Evolutionary conservation across 148 eudicot genomes (phyloP), one percentile per base, ranked within the genome.

Genomic region (Oxyria digyna): DNA sequence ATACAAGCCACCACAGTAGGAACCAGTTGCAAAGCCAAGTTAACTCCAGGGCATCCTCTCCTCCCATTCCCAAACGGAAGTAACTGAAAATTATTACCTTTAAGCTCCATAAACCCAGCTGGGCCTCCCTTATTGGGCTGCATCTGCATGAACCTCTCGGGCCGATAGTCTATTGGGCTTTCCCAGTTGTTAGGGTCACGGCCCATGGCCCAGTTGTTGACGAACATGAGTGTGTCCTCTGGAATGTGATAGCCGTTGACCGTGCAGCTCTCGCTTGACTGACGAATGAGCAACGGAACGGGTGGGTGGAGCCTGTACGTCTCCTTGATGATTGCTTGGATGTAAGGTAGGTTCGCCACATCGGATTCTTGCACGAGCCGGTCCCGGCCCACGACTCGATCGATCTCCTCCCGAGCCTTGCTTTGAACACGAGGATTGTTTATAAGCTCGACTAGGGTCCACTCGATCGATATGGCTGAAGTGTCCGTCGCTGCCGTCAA

Each of bases 361-460:
- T 64, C 68, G 0, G 42, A n/a, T n/a, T 64, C 68, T 4, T n/a
- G 26, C 68, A 64, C 68, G 7, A 64, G 42, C 11, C 68, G 68
- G 1, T 64, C 68, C 42, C 43, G 17, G 1, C 68, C 68, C 8
- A 38, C 43, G 3, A 64, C 43, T 7, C 23, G 41, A 9, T 64
- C 68, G 43, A 64, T 17, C 43, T 64, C 68, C 43, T n/a, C 68
- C 26, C 35, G 68, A 17, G 68, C 68, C 18, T 64, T 64, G 41
- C 32, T 33, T 7, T 17, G 43, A 9, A 33, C 26, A 21, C 42
- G 17, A 33, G 41, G 68, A 33, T 64, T 64, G 42, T 38, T 64
- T 64, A 64, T 64, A 24, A 64, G 68, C 68, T 64, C 68, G 2
- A 24, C 67, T 64, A 64, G 15, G 17, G 67, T 6, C 67, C 67